Evolutionary conservation across 306 rosid genomes (phyloP).

Genomic region (Corylus heterophylla): DNA sequence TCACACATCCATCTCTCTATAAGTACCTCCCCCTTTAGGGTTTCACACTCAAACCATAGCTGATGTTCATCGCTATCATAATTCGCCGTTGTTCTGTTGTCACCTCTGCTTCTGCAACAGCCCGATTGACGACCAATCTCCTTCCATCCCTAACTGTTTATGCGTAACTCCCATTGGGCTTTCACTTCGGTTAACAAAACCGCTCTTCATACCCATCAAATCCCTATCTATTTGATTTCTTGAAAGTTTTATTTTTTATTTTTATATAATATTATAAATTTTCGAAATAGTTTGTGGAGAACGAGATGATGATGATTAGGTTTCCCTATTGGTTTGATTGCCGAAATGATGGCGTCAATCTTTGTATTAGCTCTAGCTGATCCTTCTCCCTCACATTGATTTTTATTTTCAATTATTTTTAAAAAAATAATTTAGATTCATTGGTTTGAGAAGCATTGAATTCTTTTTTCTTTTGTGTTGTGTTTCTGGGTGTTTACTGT

Average conservation of each 20-base stretch:
- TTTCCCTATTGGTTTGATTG: constrained; percentile 66
- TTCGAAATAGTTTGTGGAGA: constrained; percentile 13
- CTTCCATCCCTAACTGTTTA: not conserved
- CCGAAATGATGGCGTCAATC: constrained; percentile 40
- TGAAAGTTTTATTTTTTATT: not conserved
- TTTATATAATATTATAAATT: not conserved
- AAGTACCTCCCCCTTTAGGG: constrained; percentile 7
- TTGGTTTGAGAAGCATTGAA: no score
- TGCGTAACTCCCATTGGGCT: no score
- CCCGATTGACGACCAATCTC: not conserved
- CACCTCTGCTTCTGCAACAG: not conserved
- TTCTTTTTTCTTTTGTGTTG: not conserved
- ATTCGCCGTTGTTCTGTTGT: not conserved
- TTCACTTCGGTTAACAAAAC: no score
- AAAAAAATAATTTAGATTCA: no score
- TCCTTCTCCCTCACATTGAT: constrained; percentile 29
- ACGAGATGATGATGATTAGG: constrained; percentile 36
- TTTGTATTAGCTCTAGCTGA: constrained; percentile 58
- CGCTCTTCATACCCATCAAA: no score
- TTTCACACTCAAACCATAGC: not conserved
- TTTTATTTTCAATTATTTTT: no score
- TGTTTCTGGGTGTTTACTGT: no score
- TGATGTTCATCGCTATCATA: not conserved
- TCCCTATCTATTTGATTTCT: no score
- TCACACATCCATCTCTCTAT: not conserved